Conservation (phyloP, 345 rosid genomes). For the Lumnitzera racemosa region DNA sequence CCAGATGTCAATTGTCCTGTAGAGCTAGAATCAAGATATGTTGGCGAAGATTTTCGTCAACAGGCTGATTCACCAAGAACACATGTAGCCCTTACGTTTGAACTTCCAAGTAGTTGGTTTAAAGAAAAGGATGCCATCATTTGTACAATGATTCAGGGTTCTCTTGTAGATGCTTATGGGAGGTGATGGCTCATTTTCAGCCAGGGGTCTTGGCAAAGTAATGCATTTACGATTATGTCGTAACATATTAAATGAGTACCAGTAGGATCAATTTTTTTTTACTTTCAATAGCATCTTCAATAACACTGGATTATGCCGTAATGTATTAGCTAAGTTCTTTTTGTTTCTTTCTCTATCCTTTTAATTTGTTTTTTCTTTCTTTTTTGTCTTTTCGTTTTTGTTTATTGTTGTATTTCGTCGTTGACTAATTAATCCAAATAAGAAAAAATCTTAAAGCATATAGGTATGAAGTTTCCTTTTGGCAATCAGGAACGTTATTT, state of each 20-base stretch:
- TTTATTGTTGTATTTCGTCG: too few relatives aligned
- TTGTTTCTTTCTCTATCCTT: too few relatives aligned
- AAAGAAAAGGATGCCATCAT: constrained; percentile 64
- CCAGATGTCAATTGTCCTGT: constrained; percentile 26
- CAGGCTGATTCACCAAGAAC: constrained; percentile 68
- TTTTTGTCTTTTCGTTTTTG: too few relatives aligned
- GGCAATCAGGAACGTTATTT: too few relatives aligned
- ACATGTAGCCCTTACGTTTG: constrained; percentile 90
- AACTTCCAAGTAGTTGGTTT: constrained; percentile 80
- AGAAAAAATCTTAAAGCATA: too few relatives aligned
- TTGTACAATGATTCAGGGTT: constrained; percentile 63
- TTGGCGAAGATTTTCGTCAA: constrained; percentile 80
- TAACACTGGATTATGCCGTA: constrained; percentile 35
- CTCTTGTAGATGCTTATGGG: constrained; percentile 83
- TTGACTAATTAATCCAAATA: too few relatives aligned
- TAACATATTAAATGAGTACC: constrained; percentile 59
- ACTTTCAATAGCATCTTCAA: constrained; percentile 88
- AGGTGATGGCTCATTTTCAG: constrained; percentile 96
- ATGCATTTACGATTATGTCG: constrained; percentile 94
- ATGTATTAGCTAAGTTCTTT: too few relatives aligned
- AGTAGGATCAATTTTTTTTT: constrained; percentile 61
- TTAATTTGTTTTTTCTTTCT: too few relatives aligned
- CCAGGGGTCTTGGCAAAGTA: constrained; percentile 99
- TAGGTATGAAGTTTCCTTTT: too few relatives aligned
- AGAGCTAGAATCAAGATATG: constrained; percentile 66